Evolutionary conservation across 108 stramenopile genomes (phyloP), one percentile per base, ranked within the genome.

Genomic region (Chaetoceros muelleri): DNA sequence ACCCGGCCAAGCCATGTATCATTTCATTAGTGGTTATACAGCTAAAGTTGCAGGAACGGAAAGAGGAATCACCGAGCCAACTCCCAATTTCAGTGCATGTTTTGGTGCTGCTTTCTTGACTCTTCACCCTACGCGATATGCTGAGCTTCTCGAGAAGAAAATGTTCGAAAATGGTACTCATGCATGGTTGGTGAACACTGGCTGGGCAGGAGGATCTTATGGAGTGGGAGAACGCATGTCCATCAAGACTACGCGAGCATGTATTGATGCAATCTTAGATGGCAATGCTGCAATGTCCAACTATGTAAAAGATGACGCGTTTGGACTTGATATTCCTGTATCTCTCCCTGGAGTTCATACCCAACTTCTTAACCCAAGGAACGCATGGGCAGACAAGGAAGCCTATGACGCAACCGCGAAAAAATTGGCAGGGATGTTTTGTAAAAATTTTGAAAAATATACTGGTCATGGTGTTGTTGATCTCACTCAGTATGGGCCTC

Each of bases 41-140:
- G 95, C 95, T 57, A 98, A 98, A 74, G 97, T 98, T 46, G 97
- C 97, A 30, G 97, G 97, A 34, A 98, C 97, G 45, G 97, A 98
- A 73, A 85, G 97, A 16, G 97, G 97, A 40, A 73, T 98, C 44
- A 93, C 76, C 17, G 95, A 98, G 69, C 97, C 97, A 7, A 58
- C 70, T 31, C 84, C 96, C 44, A 98, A 84, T 24, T 98, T 98
- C 72, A 75, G 72, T 45, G 83, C 95, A 24, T 94, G 97, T 74
- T 98, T 98, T 73, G 97, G 97, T 45, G 95, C 95, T 51, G 95
- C 96, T n/a, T 98, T 98, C 80, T 64, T 98, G 64, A 95, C 97
- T 44, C 76, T 95, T 16, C 92, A 93, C 65, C 95, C 97, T 20
- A 96, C 96, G 20, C 66, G 77, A 21, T 98, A 98, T 64, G 97